Evolutionary conservation across 306 rosid species (phyloP), one percentile per base, ranked within the genome.

Genomic region (Canavalia gladiata): DNA sequence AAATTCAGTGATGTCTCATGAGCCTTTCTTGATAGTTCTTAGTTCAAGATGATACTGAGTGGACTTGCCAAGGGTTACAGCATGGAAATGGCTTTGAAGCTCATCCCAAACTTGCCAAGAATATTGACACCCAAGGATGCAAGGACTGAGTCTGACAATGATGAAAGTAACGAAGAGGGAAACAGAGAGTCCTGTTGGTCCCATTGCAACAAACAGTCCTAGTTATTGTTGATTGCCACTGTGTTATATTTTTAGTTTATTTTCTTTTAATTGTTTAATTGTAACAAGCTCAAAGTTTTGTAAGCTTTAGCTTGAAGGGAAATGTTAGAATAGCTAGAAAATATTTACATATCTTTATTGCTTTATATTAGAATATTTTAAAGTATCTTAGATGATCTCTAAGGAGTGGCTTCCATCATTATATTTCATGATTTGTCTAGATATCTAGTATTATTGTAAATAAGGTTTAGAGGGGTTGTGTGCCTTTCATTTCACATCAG

Each of bases 341-440:
- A 33, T 11, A 11, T 60, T 60, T 30, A 35, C 45, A 34, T 33
- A 33, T 47, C 50, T 6, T 57, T 29, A 33, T 59, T 75, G 52
- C 59, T 7, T 1, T 75, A 62, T 62, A 52, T 34, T 76, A 34
- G 13, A 47, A 62, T 46, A 63, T 76, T 34, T 57, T 9, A 46
- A 37, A 47, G 28, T 62, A 62, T 76, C 6, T 56, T 55, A 76
- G 12, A 13, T 37, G 35, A 46, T 60, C 54, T 75, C 47, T 75
- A 4, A 1, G 47, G 50, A 46, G 39, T 65, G 29, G 71, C 42
- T 47, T 76, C 42, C 39, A 25, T 52, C 31, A 9, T 51, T 51
- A 11, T 49, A 8, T 47, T 13, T 71, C 43, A 34, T 50, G 2
- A 62, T 18, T 25, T 18, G 64, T 77, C 64, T 76, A 6, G 47